These are phyloP conservation scores for Puccinellia tenuiflora DNA, from an alignment of 176 grass and related monocot species.

Conservation along the genomic window DNA sequence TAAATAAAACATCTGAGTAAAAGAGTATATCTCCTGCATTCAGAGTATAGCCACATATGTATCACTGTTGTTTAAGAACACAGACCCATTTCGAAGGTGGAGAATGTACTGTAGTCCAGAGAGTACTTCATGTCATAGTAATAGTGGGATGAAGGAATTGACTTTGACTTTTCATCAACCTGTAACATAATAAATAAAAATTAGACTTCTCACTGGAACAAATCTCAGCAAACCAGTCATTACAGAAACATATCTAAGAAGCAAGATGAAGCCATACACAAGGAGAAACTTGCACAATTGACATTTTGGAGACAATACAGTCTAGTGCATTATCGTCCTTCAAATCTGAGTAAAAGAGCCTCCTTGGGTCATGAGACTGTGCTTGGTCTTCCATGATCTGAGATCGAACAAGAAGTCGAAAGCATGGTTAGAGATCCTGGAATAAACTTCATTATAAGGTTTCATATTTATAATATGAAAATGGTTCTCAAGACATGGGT, in stretches of 20 bases:
- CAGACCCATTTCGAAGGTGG: slow-evolving; percentile 51
- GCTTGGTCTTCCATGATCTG: slow-evolving; percentile 78
- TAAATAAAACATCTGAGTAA: too few relatives aligned
- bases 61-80: slow-evolving; percentile 11
- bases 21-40: background rate
- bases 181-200: slow-evolving; percentile 44
- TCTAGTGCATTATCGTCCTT: slow-evolving; percentile 82
- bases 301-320: slow-evolving; percentile 85
- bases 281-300: slow-evolving; percentile 51
- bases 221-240: slow-evolving; percentile 28
- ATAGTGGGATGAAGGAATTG: slow-evolving; percentile 52
- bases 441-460: slow-evolving; percentile 13
- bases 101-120: slow-evolving; percentile 74
- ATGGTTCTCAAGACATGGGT: background rate
- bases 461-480: slow-evolving; percentile 17
- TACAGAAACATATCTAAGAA: slow-evolving; percentile 28
- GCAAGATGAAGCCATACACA: slow-evolving; percentile 48
- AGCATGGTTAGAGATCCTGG: slow-evolving; percentile 16
- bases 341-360: slow-evolving; percentile 90
- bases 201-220: background rate
- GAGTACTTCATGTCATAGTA: slow-evolving; percentile 99
- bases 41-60: background rate
- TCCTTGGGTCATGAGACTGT: slow-evolving; percentile 59
- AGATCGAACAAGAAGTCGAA: slow-evolving; percentile 30
- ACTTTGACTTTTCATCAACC: slow-evolving; percentile 36